phyloP scores from a whole-genome alignment of 1,284 basidiomycete genomes.

The Heterobasidion irregulare region DNA sequence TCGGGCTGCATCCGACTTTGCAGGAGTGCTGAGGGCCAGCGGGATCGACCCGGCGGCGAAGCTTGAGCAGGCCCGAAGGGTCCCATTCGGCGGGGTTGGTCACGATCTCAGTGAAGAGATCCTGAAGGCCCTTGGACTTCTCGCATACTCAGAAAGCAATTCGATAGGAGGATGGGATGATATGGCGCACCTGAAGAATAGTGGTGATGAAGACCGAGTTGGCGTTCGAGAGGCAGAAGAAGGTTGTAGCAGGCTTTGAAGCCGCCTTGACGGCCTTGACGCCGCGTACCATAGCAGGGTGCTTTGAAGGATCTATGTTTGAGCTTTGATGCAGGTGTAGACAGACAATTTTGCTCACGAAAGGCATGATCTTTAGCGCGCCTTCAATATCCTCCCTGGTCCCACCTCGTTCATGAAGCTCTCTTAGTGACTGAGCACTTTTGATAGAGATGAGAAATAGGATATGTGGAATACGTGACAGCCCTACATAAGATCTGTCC shows the following conservation, averaged over 20 bases:
- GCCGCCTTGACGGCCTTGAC: conserved; percentile 68
- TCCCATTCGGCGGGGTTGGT: conserved; percentile 92
- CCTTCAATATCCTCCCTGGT: conserved; percentile 71
- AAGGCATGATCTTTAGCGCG: conserved; percentile 77
- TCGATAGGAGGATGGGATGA: not conserved
- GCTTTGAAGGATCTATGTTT: conserved; percentile 39
- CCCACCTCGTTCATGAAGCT: conserved; percentile 62
- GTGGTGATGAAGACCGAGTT: conserved; percentile 91
- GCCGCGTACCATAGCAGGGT: conserved; percentile 93
- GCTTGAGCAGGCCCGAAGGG: conserved; percentile 63
- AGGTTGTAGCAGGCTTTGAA: conserved; percentile 58
- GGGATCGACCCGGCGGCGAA: conserved; percentile 73
- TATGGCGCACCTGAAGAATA: conserved; percentile 62
- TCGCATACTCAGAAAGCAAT: not conserved
- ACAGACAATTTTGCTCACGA: conserved; percentile 46
- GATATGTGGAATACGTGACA: conserved; percentile 17
- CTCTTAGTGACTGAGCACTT: conserved; percentile 69
- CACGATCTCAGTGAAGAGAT: conserved; percentile 80
- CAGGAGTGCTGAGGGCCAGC: conserved; percentile 78
- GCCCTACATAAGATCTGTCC: conserved; percentile 88
- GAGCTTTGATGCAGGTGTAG: not conserved
- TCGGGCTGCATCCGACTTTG: conserved; percentile 84
- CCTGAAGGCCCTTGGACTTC: conserved; percentile 67
- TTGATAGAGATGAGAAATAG: not conserved
- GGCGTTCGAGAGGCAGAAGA: conserved; percentile 91